Evolutionary conservation across 2,329 filamentous ascomycete species (phyloP).

Genomic region (Trichophyton mentagrophytes): DNA sequence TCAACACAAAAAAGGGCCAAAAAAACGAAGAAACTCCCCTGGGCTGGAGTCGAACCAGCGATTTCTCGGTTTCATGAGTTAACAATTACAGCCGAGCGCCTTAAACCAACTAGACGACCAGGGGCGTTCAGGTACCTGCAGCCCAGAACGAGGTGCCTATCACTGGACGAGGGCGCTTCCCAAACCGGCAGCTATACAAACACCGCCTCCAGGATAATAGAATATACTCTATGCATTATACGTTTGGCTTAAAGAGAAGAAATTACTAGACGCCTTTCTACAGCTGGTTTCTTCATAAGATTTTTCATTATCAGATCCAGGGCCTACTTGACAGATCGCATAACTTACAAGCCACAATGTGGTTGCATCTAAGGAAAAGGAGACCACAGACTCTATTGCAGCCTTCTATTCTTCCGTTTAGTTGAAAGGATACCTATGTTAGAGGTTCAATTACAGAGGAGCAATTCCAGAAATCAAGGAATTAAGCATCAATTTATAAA

Average conservation of each 20-base stretch:
- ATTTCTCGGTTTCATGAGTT: constrained; percentile 3
- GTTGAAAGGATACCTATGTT: too few relatives aligned
- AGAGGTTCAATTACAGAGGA: too few relatives aligned
- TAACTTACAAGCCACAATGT: background rate
- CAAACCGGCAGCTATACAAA: background rate
- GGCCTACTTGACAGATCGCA: background rate
- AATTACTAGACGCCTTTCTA: too few relatives aligned
- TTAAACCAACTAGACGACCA: constrained; percentile 7
- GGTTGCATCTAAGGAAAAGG: too few relatives aligned
- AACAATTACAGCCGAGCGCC: constrained; percentile 6
- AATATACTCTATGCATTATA: background rate
- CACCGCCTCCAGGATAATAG: background rate
- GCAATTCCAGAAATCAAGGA: too few relatives aligned
- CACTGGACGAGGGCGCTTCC: background rate
- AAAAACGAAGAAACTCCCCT: constrained; percentile 7
- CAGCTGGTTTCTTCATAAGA: too few relatives aligned
- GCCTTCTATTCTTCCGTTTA: too few relatives aligned
- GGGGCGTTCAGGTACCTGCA: background rate
- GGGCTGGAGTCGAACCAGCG: constrained; percentile 9
- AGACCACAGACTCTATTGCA: too few relatives aligned
- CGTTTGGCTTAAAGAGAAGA: too few relatives aligned
- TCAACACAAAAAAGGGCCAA: background rate
- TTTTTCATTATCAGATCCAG: too few relatives aligned
- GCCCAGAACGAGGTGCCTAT: background rate
- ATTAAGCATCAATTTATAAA: too few relatives aligned